Evolutionary conservation across 148 eudicot genomes (phyloP), one percentile per base, ranked within the genome.

Genomic region (Oxyria digyna): DNA sequence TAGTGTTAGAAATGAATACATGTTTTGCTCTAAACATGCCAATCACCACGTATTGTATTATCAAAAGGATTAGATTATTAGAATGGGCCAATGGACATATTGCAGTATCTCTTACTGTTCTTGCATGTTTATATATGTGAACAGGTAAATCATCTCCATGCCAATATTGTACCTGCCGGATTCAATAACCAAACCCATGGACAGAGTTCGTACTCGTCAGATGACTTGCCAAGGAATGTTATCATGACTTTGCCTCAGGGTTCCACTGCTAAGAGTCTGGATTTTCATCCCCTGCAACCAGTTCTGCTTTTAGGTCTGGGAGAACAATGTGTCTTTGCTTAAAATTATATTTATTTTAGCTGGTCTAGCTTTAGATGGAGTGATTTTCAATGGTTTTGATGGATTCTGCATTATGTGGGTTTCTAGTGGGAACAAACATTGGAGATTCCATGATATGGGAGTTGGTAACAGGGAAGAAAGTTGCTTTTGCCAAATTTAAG

Each of bases 201-300:
- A 68, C 91, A 82, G 68, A 86, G 87, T 67, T 81, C 96, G 42
- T 86, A 82, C 75, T 85, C 88, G 69, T 82, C 87, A 48, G 87
- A 85, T 72, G 97, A 94, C 79, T 81, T 94, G 69, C 98, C 96
- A 14, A 88, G 85, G 79, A 74, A 81, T 26, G 87, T 88, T 35
- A 80, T 83, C 35, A 85, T 85, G 86, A 88, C 75, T 75, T 76
- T 94, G 71, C 84, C 77, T 80, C 95, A 83, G 81, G 98, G 97
- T 65, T 88, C 98, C 72, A 67, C 84, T 45, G 91, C 89, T 67
- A 90, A 82, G 82, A 94, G 97, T 83, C 78, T 90, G 82, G 99
- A 94, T 80, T 94, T 94, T 69, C 99, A 94, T 75, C 97, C 97
- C 40, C 40, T 75, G 52, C 96, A 90, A 69, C 96, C 87, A 67